A percentile compares a stretch with the other conserved stretches of the same genome.
Conservation (phyloP, 805 yeast species). For the Yamadazyma phyllophila region DNA sequence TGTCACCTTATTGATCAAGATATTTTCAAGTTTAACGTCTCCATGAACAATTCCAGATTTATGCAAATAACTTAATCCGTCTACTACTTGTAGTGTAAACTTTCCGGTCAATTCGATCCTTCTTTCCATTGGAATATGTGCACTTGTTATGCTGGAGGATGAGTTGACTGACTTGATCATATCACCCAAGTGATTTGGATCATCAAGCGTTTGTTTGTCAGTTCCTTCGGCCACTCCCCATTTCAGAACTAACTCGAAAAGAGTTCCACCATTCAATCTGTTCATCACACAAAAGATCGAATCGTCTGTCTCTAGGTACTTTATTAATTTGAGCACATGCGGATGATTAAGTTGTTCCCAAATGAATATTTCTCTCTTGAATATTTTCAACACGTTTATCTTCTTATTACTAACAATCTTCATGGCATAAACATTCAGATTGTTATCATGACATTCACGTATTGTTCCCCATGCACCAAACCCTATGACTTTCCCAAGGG, state of each 20-base stretch:
- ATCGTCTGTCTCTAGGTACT: conserved; percentile 57
- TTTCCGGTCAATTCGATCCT: conserved; percentile 8
- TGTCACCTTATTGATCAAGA: conserved; percentile 48
- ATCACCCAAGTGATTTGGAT: not conserved
- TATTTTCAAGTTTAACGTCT: conserved; percentile 79
- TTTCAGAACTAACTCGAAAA: conserved; percentile 67
- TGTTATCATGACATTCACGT: conserved; percentile 53
- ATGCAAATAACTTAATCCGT: conserved; percentile 61
- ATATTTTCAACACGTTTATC: conserved; percentile 49
- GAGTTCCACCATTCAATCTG: conserved; percentile 70
- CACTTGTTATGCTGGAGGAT: not conserved
- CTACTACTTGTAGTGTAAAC: conserved; percentile 46
- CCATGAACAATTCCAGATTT: conserved; percentile 69
- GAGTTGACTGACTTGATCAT: not conserved
- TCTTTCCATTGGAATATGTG: not conserved
- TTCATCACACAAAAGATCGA: conserved; percentile 74
- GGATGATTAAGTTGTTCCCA: conserved; percentile 73
- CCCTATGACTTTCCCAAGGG: conserved; percentile 73
- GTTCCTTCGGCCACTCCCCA: conserved; percentile 49
- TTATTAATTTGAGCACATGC: conserved; percentile 60
- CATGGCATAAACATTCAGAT: conserved; percentile 49
- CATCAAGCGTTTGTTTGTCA: not conserved
- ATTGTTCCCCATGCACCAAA: conserved; percentile 90
- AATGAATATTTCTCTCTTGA: conserved; percentile 67
- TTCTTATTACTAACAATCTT: conserved; percentile 46